Conservation (phyloP, 2,329 filamentous ascomycete species). For the Talaromyces amestolkiae region DNA sequence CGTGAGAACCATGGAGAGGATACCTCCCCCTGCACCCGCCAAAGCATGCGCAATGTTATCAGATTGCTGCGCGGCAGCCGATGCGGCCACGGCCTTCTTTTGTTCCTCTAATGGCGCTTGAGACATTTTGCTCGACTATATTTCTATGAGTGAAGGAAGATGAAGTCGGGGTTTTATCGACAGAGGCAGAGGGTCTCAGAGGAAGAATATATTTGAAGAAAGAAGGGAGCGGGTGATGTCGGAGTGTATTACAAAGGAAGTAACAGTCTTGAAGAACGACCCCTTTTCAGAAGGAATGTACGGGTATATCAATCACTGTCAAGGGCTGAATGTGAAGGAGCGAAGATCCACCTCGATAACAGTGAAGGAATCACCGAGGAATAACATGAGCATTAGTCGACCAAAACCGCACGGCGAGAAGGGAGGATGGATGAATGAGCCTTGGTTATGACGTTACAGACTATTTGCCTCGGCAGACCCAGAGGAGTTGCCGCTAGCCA, state of each 20-base stretch:
- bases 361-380: slow-evolving; percentile 2
- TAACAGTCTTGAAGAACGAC: not conserved
- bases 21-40: slow-evolving; percentile 86
- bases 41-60: slow-evolving; percentile 97
- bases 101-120: slow-evolving; percentile 37
- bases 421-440: not conserved
- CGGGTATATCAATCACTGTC: not conserved
- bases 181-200: not conserved
- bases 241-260: not conserved
- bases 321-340: not conserved
- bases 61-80: slow-evolving; percentile 73
- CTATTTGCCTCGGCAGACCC: slow-evolving; percentile 18
- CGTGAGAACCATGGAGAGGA: slow-evolving; percentile 94
- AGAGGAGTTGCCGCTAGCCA: not conserved
- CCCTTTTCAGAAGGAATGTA: not conserved
- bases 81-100: slow-evolving; percentile 47
- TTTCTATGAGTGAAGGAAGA: not conserved
- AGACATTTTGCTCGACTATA: slow-evolving; percentile 35
- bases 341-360: not conserved
- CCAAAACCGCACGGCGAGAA: not conserved
- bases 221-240: not conserved
- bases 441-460: slow-evolving; percentile 20
- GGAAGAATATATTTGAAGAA: not conserved
- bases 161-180: not conserved
- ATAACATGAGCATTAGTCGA: not conserved